Base-by-base conservation (phyloP, 257 asterid genomes). In the Fraxinus pennsylvanica region DNA sequence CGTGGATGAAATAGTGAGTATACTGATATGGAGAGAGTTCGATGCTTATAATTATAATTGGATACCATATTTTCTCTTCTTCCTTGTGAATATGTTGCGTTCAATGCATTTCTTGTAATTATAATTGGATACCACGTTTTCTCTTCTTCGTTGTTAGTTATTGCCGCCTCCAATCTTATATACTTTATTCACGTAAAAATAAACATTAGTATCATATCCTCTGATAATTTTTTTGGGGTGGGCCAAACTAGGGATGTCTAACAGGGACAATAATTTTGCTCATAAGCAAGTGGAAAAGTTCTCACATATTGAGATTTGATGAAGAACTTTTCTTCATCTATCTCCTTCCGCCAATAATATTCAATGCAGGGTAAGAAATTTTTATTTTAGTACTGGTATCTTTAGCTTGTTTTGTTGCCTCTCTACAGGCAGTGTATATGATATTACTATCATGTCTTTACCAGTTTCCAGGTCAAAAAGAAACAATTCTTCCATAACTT, bases 401-500 rank as follows among this genome's bases (percentile, higher is more conserved):
- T 72, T 47, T 25, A 13, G 14, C 10, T 47, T 72, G n/a, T 63
- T 69, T 63, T 2, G 13, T 27, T 27, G 8, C 15, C 19, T 45
- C 0, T 57, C 25, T 63, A 35, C 13, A 50, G 2, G 33, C 21
- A 4, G 6, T 38, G 47, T 65, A 6, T 30, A 10, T 33, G 9
- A n/a, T 67, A n/a, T 74, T 15, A 7, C 50, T 15, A 41, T 22
- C 57, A 6, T 59, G 17, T 61, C 68, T 73, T 76, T 22, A n/a
- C 70, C 90, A 95, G 99, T 68, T 95, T 91, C 80, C 99, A 95
- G 88, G 99, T 93, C 73, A 95, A 95, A 93, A 95, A 95, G 96
- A 92, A 93, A 78, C 94, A 91, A 73, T 95, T 95, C 92, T 95
- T 95, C 87, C 98, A 95, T 61, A 93, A 95, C 86, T 93, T 95